A percentile compares a stretch with the other conserved stretches of the same genome.
Evolutionary conservation across 2,329 filamentous ascomycete genomes (phyloP).

Genomic region (Metarhizium rileyi): DNA sequence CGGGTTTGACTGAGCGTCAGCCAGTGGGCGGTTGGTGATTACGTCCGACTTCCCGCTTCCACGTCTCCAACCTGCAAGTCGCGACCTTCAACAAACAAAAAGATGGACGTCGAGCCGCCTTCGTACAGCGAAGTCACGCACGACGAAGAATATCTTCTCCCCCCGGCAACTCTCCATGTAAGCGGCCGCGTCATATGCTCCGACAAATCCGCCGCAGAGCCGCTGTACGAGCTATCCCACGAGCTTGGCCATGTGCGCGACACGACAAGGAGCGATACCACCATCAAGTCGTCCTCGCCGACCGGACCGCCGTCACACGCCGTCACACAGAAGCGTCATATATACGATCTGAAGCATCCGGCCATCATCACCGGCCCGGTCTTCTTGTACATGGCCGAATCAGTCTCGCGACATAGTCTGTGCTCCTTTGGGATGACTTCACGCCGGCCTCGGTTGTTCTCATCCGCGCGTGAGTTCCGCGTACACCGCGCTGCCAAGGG

Average conservation of each 20-base stretch:
- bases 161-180: conserved; percentile 23
- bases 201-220: conserved; percentile 16
- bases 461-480: conserved; percentile 16
- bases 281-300: conserved; percentile 11
- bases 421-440: conserved; percentile 20
- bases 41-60: background rate
- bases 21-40: no score
- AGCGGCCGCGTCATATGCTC: conserved; percentile 26
- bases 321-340: conserved; percentile 19
- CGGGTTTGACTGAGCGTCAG: no score
- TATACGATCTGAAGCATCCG: conserved; percentile 26
- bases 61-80: no score
- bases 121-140: conserved; percentile 13
- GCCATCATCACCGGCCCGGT: conserved; percentile 15
- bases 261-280: conserved; percentile 19
- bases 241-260: conserved; percentile 22
- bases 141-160: conserved; percentile 11
- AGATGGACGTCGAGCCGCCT: conserved; percentile 9
- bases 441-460: conserved; percentile 15
- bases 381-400: conserved; percentile 24
- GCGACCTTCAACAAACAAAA: background rate
- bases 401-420: conserved; percentile 17
- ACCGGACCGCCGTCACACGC: conserved; percentile 15
- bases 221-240: conserved; percentile 28
- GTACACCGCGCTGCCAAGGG: conserved; percentile 20